Base-by-base conservation (phyloP, 1,139 yeast genomes). In the Pichia sp. region DNA sequence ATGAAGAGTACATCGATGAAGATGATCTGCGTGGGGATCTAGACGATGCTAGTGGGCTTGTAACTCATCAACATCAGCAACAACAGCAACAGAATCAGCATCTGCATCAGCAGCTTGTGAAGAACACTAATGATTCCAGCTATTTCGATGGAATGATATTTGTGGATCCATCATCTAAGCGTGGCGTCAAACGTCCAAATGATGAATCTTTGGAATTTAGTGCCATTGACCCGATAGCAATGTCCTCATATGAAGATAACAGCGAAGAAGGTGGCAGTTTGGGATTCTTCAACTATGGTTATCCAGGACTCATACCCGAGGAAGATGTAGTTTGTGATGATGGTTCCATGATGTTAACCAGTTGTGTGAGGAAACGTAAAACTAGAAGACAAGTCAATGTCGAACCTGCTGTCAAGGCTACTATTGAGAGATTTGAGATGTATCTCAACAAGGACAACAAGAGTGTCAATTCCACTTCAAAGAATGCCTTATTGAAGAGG, bases 381-480 rank as follows among this genome's bases (percentile, higher is more conserved):
- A 36, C 41, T n/a, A 33, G 50, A 40, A 41, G 48, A 39, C 42
- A 50, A 35, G 21, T 44, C 25, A 29, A 42, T 30, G 30, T 46
- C 25, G 46, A 35, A 15, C 30, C 41, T n/a, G 27, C 42, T 4
- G 32, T 38, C 14, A 48, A 45, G 22, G 34, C 38, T 21, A 53
- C 55, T 12, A 19, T 44, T 10, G 25, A 32, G 7, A 46, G 42
- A 22, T 37, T 53, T 27, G 53, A 52, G 30, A 32, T 39, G 2
- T 40, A 45, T 13, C 31, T 54, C 12, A 54, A 52, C 33, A 42
- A 45, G 9, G 58, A 55, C 32, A 43, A 51, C 23, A 52, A 50
- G 32, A 40, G 51, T 11, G 39, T 41, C 3, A 37, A 47, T 19
- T 41, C 52, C 5, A 46, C 36, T 15, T 52, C 59, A 4, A 52